These are phyloP conservation scores for Albifimbria verrucaria DNA, from an alignment of 2,329 filamentous ascomycete genomes.

Conservation along the genomic window DNA sequence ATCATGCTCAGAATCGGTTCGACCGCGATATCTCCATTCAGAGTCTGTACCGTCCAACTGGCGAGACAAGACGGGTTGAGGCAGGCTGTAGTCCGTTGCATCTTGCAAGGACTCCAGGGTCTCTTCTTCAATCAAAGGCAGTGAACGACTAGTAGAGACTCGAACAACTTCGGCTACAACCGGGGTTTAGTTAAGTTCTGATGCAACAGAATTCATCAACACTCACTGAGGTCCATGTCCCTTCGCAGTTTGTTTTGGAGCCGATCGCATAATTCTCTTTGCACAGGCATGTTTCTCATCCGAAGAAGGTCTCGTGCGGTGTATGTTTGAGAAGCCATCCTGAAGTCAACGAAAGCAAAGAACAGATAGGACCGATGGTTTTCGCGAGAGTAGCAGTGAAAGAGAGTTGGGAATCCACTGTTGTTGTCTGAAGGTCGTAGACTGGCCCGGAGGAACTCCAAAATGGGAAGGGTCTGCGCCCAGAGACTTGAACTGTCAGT, in stretches of 20 bases:
- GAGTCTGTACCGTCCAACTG: conserved; percentile 38
- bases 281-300: conserved; percentile 22
- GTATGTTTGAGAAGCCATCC: conserved; percentile 43
- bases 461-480: conserved; percentile 27
- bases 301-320: conserved; percentile 41
- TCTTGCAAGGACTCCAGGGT: conserved; percentile 8
- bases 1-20: conserved; percentile 40
- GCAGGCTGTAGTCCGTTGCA: conserved; percentile 2
- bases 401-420: conserved; percentile 33
- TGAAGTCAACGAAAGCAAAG: conserved; percentile 34
- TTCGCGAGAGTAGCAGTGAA: conserved; percentile 32
- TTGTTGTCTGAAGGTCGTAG: conserved; percentile 12
- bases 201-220: not conserved
- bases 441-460: conserved; percentile 29
- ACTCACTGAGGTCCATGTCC: conserved; percentile 40
- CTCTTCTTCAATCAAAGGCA: conserved; percentile 30
- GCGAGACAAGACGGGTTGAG: conserved; percentile 17
- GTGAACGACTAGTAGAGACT: conserved; percentile 17
- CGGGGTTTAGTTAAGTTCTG: not conserved
- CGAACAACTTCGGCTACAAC: conserved; percentile 28
- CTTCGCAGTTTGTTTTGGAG: conserved; percentile 31
- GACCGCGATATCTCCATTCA: conserved; percentile 43
- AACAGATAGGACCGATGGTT: conserved; percentile 35
- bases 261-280: conserved; percentile 22
- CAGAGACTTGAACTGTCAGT: conserved; percentile 25